A percentile compares a stretch with the other conserved stretches of the same genome.
These are phyloP conservation scores for Sporothrix brunneoviolacea DNA, from an alignment of 2,329 filamentous ascomycete genomes.

Conservation along the genomic window DNA sequence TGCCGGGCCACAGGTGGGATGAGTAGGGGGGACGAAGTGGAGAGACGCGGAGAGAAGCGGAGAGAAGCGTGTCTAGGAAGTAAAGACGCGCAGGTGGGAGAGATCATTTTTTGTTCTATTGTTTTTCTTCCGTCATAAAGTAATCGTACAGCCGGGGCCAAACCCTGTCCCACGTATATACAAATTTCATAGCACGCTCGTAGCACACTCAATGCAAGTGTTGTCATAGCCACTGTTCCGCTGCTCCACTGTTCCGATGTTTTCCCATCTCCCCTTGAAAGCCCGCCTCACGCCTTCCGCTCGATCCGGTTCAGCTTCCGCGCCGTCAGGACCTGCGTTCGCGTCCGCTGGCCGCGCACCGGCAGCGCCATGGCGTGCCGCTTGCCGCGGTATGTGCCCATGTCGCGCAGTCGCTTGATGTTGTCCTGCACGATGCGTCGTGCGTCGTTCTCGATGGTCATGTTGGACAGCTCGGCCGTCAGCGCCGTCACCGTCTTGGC, in stretches of 20 bases:
- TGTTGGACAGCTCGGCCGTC: conserved; percentile 75
- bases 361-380: conserved; percentile 90
- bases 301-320: conserved; percentile 57
- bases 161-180: neutral
- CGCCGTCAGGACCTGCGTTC: conserved; percentile 60
- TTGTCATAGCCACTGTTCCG: neutral
- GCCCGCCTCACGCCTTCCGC: conserved; percentile 31
- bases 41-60: neutral
- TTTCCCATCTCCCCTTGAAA: too few species aligned
- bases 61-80: neutral
- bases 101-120: neutral
- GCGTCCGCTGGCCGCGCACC: conserved; percentile 82
- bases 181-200: conserved; percentile 5
- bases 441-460: conserved; percentile 92
- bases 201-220: too few species aligned
- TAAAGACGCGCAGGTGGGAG: too few species aligned
- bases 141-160: conserved; percentile 1
- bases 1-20: conserved; percentile 20
- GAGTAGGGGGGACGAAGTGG: neutral
- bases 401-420: conserved; percentile 79
- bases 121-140: neutral
- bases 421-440: conserved; percentile 73
- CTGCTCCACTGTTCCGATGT: neutral
- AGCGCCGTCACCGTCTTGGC: conserved; percentile 74
- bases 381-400: conserved; percentile 81